Evolutionary conservation across 1,284 basidiomycete genomes (phyloP).

Genomic region (Marasmius oreades): DNA sequence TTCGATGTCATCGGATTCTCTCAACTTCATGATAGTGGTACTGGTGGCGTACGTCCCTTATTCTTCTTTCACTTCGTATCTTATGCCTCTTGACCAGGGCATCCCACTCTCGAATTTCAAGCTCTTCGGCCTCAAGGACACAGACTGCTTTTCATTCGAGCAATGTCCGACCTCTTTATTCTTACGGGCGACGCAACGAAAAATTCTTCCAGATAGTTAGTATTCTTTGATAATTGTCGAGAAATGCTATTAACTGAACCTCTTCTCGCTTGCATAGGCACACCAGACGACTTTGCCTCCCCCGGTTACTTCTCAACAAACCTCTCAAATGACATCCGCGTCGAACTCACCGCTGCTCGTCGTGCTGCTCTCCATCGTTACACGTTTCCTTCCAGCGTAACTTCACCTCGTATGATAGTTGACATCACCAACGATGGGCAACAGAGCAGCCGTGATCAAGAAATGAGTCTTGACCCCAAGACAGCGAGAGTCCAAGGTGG

Average conservation of each 20-base stretch:
- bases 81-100: slow-evolving; percentile 29
- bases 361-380: slow-evolving; percentile 54
- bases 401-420: slow-evolving; percentile 45
- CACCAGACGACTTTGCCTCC: slow-evolving; percentile 54
- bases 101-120: slow-evolving; percentile 62
- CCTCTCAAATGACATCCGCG: slow-evolving; percentile 51
- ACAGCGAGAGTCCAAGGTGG: slow-evolving; percentile 40
- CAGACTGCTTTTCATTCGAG: slow-evolving; percentile 46
- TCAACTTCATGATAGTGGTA: slow-evolving; percentile 60
- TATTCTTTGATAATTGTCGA: neutral
- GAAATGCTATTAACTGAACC: neutral
- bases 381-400: slow-evolving; percentile 40
- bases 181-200: slow-evolving; percentile 41
- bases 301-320: slow-evolving; percentile 65
- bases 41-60: slow-evolving; percentile 42
- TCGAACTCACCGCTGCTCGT: slow-evolving; percentile 56
- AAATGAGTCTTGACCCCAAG: slow-evolving; percentile 40
- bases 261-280: slow-evolving; percentile 31
- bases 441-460: slow-evolving; percentile 42
- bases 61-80: neutral
- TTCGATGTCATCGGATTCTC: slow-evolving; percentile 60
- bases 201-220: slow-evolving; percentile 42
- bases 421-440: slow-evolving; percentile 60
- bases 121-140: slow-evolving; percentile 46
- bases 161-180: slow-evolving; percentile 45